Conservation (phyloP, 2,329 filamentous ascomycete species). For the Neofusicoccum parvum region DNA sequence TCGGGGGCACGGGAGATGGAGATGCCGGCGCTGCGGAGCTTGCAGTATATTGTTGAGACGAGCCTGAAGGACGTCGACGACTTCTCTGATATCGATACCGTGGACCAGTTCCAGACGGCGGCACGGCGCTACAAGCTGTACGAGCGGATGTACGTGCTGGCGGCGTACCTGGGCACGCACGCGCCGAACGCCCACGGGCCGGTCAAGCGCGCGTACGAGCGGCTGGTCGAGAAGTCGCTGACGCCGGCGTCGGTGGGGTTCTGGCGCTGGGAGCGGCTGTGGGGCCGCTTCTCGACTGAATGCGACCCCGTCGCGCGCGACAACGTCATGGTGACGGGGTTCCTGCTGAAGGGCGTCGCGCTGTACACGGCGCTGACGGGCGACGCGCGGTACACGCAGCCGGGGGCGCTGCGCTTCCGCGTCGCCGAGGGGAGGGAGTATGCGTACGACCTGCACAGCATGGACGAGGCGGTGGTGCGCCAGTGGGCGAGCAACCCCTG, state of each 20-base stretch:
- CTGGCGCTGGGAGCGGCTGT: slow-evolving; percentile 28
- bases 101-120: slow-evolving; percentile 29
- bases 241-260: slow-evolving; percentile 24
- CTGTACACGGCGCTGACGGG: slow-evolving; percentile 24
- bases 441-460: slow-evolving; percentile 23
- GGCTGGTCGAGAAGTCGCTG: slow-evolving; percentile 26
- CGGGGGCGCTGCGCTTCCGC: slow-evolving; percentile 24
- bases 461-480: slow-evolving; percentile 24
- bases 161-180: slow-evolving; percentile 22
- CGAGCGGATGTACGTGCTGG: slow-evolving; percentile 22
- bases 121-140: slow-evolving; percentile 28
- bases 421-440: slow-evolving; percentile 23
- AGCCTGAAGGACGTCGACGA: slow-evolving; percentile 25
- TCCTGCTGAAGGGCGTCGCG: slow-evolving; percentile 22
- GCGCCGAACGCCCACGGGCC: slow-evolving; percentile 27
- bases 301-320: slow-evolving; percentile 25
- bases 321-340: slow-evolving; percentile 29
- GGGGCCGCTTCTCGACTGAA: slow-evolving; percentile 25
- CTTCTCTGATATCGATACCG: slow-evolving; percentile 26
- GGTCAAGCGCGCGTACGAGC: slow-evolving; percentile 21
- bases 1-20: slow-evolving; percentile 24
- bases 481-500: slow-evolving; percentile 24
- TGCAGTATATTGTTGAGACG: slow-evolving; percentile 25
- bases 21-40: slow-evolving; percentile 22
- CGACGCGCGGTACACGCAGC: slow-evolving; percentile 24